A percentile compares a stretch with the other conserved stretches of the same genome.
These are phyloP conservation scores for Hagleromyces aurorensis DNA, from an alignment of 805 yeast species.

Conservation along the genomic window DNA sequence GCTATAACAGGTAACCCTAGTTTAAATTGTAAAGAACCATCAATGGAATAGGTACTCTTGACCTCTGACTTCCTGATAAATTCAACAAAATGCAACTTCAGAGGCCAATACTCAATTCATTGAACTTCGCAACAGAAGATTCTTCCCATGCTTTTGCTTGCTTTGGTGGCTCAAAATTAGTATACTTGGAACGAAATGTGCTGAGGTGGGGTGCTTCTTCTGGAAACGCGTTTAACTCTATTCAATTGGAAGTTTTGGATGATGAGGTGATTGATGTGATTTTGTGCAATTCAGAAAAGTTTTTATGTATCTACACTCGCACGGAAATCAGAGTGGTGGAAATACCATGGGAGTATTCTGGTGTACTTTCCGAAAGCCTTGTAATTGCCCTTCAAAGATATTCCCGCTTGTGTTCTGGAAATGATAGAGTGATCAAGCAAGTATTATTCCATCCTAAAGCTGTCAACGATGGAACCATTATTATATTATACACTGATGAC, in stretches of 20 bases:
- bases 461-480: conserved; percentile 15
- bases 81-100: no score
- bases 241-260: conserved; percentile 8
- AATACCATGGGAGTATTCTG: conserved; percentile 21
- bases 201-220: conserved; percentile 17
- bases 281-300: conserved; percentile 15
- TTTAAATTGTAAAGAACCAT: no score
- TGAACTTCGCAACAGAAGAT: no score
- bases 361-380: conserved; percentile 3
- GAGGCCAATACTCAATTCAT: no score
- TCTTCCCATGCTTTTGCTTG: no score
- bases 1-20: no score
- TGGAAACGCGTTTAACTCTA: conserved; percentile 9
- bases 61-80: no score
- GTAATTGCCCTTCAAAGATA: conserved; percentile 8
- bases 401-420: background rate
- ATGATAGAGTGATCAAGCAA: conserved; percentile 29
- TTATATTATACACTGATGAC: conserved; percentile 20
- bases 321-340: conserved; percentile 18
- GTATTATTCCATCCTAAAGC: conserved; percentile 39
- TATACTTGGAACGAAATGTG: no score
- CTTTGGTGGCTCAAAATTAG: no score
- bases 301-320: conserved; percentile 16
- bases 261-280: conserved; percentile 7
- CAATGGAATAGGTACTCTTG: no score